phyloP scores from a whole-genome alignment of 2,329 filamentous ascomycete species.

The Fusarium paranaense region DNA sequence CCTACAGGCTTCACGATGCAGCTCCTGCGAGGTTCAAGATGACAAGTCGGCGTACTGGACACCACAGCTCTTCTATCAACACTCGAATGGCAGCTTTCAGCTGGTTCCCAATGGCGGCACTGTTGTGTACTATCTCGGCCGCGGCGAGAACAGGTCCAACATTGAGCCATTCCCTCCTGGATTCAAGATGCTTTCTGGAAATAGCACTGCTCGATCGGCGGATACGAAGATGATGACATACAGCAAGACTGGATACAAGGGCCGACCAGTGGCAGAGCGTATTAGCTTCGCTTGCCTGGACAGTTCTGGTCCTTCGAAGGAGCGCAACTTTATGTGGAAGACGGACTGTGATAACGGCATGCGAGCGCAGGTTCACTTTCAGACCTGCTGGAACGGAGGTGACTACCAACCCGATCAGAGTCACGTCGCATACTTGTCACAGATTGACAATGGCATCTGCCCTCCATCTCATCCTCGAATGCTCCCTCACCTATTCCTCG shows the following conservation, averaged over 20 bases:
- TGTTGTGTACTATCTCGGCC: constrained; percentile 39
- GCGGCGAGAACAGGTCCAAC: constrained; percentile 38
- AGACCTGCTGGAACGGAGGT: constrained; percentile 39
- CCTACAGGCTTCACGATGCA: constrained; percentile 36
- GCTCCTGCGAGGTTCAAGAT: constrained; percentile 39
- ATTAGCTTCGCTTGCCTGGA: constrained; percentile 41
- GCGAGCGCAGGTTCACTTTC: constrained; percentile 41
- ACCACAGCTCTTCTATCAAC: constrained; percentile 38
- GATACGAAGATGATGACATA: constrained; percentile 38
- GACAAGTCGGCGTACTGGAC: constrained; percentile 43
- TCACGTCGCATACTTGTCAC: constrained; percentile 39
- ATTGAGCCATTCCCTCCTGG: constrained; percentile 39
- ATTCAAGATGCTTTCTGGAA: constrained; percentile 38
- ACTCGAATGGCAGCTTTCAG: constrained; percentile 37
- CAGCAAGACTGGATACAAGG: constrained; percentile 9
- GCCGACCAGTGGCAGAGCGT: constrained; percentile 33
- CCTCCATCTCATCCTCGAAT: constrained; percentile 35
- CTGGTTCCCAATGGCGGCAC: constrained; percentile 40
- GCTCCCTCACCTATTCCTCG: constrained; percentile 39
- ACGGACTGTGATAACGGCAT: constrained; percentile 39
- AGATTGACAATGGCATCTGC: constrained; percentile 41
- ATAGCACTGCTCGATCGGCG: constrained; percentile 27
- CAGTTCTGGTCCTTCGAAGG: constrained; percentile 33
- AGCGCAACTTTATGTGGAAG: constrained; percentile 37
- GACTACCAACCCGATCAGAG: constrained; percentile 38